These are phyloP conservation scores for Crithidia bombi DNA, from an alignment of 208 protist species.

Conservation along the genomic window DNA sequence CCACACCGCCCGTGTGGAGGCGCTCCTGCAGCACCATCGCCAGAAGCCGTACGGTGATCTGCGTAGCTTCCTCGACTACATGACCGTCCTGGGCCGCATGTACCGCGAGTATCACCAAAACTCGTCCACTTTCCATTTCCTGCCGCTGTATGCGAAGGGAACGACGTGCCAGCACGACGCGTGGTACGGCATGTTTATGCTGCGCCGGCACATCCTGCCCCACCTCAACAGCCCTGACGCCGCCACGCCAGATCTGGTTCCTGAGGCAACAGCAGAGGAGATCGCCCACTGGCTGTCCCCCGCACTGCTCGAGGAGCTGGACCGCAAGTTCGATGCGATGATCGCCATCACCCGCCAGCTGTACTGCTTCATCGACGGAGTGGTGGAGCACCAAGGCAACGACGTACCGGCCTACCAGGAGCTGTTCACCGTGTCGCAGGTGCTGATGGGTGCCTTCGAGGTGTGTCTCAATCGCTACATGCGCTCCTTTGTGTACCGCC, in stretches of 20 bases:
- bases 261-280: conserved; percentile 53
- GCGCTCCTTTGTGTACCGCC: conserved; percentile 46
- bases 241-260: conserved; percentile 70
- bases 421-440: conserved; percentile 96
- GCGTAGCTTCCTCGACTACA: conserved; percentile 75
- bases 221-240: conserved; percentile 75
- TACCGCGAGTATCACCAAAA: conserved; percentile 79
- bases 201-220: conserved; percentile 86
- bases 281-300: conserved; percentile 57
- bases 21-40: conserved; percentile 89
- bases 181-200: conserved; percentile 92
- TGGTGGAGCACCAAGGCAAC: conserved; percentile 92
- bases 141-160: conserved; percentile 72
- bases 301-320: conserved; percentile 72
- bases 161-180: conserved; percentile 86
- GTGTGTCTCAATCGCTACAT: conserved; percentile 83
- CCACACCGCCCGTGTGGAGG: conserved; percentile 80
- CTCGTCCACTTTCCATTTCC: conserved; percentile 72
- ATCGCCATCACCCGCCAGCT: conserved; percentile 96
- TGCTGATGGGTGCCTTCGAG: conserved; percentile 91
- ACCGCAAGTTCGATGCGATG: conserved; percentile 97
- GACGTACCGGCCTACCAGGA: conserved; percentile 97
- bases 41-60: conserved; percentile 79
- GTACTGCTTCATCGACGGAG: conserved; percentile 91
- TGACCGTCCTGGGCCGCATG: conserved; percentile 81